These are phyloP conservation scores for Primulina tabacum DNA, from an alignment of 257 asterid species.

Conservation along the genomic window DNA sequence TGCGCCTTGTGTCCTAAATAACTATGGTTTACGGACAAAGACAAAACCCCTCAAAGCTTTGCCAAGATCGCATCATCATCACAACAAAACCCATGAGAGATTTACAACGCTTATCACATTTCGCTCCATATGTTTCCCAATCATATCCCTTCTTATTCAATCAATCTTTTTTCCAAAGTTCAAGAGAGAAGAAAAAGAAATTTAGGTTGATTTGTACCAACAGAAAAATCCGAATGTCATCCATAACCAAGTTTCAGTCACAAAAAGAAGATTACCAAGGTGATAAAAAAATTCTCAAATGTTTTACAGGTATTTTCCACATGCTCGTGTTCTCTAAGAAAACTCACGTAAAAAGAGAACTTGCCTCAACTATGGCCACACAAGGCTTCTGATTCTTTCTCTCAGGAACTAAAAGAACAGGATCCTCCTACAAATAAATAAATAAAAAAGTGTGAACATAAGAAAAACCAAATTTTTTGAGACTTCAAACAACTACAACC, in stretches of 20 bases:
- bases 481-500: not conserved
- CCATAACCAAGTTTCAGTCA: not conserved
- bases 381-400: conserved; percentile 42
- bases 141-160: not conserved
- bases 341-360: conserved; percentile 2
- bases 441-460: not conserved
- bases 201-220: not conserved
- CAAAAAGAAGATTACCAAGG: not conserved
- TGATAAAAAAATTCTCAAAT: not conserved
- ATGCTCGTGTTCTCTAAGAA: not conserved
- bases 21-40: not conserved
- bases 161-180: not conserved
- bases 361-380: conserved; percentile 53
- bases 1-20: too few relatives aligned
- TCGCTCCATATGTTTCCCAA: not conserved
- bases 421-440: conserved; percentile 40
- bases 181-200: not conserved
- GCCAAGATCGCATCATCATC: not conserved
- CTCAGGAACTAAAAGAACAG: conserved; percentile 51
- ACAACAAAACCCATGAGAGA: not conserved
- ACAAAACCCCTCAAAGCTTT: not conserved
- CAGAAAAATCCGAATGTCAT: not conserved
- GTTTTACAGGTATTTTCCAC: not conserved
- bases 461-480: not conserved
- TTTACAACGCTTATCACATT: not conserved